These are phyloP conservation scores for Eucalyptus coolabah DNA, from an alignment of 345 rosid species.

Conservation along the genomic window DNA sequence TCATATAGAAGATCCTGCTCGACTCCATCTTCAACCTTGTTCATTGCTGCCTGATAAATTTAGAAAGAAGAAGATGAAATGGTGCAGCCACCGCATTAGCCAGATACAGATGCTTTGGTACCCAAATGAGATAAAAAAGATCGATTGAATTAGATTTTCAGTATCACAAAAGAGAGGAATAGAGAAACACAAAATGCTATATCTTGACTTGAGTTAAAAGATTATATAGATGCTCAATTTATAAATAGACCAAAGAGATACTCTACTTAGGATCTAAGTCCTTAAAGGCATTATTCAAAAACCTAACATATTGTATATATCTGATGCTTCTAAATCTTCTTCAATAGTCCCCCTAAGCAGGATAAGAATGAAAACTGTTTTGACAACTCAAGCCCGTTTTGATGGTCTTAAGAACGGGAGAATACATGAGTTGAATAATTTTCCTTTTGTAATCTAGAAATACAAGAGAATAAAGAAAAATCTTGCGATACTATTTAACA, in stretches of 20 bases:
- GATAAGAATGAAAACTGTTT: neutral
- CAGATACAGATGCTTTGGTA: neutral
- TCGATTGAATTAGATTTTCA: neutral
- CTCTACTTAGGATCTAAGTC: neutral
- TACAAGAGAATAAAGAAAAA: neutral
- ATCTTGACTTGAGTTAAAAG: neutral
- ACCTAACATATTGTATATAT: neutral
- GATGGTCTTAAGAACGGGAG: neutral
- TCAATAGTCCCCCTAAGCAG: neutral
- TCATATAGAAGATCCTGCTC: constrained; percentile 62
- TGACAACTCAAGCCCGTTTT: neutral
- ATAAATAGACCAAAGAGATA: neutral
- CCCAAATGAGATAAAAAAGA: neutral
- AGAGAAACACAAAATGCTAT: neutral
- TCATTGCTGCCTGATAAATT: constrained; percentile 77
- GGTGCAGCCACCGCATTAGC: neutral
- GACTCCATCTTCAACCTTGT: constrained; percentile 35
- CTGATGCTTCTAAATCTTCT: neutral
- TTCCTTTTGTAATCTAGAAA: neutral
- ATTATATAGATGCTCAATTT: neutral
- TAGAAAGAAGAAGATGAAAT: neutral
- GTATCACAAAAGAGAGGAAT: neutral
- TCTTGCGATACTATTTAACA: neutral
- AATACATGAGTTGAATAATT: neutral
- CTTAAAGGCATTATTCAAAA: neutral